Conservation (phyloP, 2,329 filamentous ascomycete species). For the Dendrostoma leiphaemia region DNA sequence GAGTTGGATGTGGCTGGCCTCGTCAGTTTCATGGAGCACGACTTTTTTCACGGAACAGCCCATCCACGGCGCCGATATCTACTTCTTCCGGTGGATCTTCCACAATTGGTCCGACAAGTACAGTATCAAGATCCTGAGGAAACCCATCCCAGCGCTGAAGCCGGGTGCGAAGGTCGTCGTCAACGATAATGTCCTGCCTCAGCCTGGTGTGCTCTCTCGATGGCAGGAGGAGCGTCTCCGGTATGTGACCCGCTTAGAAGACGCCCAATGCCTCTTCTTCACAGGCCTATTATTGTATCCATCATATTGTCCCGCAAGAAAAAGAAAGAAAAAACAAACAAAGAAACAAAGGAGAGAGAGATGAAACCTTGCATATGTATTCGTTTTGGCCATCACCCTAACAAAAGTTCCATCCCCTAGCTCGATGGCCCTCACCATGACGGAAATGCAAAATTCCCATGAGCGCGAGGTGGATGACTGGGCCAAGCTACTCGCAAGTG, state of each 20-base stretch:
- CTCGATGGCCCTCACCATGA: constrained; percentile 24
- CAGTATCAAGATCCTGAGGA: constrained; percentile 5
- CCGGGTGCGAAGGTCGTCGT: constrained; percentile 1
- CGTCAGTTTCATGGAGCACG: neutral
- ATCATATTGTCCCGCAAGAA: neutral
- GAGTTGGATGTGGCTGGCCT: neutral
- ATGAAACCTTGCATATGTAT: too few relatives aligned
- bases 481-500: constrained; percentile 19
- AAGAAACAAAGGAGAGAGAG: too few relatives aligned
- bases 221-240: constrained; percentile 21
- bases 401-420: neutral
- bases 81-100: constrained; percentile 4
- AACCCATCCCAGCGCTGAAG: neutral
- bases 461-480: constrained; percentile 26
- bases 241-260: too few relatives aligned
- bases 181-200: neutral
- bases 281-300: too few relatives aligned
- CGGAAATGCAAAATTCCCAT: constrained; percentile 23
- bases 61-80: too few relatives aligned
- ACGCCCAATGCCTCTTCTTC: neutral
- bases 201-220: neutral
- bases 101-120: constrained; percentile 12
- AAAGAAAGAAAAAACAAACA: too few relatives aligned
- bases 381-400: too few relatives aligned
- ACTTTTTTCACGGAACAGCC: too few relatives aligned